phyloP scores from a whole-genome alignment of 805 yeast genomes.

The Yamadazyma scolyti region DNA sequence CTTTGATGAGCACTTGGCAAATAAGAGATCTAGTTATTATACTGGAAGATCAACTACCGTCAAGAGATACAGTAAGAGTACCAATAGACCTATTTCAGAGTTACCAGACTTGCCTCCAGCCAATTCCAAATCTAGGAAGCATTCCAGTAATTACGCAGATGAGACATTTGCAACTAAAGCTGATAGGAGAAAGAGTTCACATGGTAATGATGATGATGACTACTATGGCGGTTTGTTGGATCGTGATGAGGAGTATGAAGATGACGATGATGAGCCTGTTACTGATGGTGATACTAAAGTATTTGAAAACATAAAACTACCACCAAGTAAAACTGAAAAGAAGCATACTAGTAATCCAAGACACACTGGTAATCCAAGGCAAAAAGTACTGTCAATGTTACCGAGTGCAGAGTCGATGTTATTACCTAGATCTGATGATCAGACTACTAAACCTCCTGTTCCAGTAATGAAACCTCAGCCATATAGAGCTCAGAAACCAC shows the following conservation, averaged over 20 bases:
- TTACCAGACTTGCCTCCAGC: constrained; percentile 25
- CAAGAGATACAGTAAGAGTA: constrained; percentile 25
- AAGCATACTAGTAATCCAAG: background rate
- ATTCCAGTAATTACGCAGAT: constrained; percentile 12
- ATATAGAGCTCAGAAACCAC: constrained; percentile 7
- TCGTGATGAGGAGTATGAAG: constrained; percentile 15
- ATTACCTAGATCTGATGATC: constrained; percentile 20
- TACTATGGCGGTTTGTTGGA: constrained; percentile 14
- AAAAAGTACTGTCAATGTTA: constrained; percentile 22
- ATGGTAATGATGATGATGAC: constrained; percentile 10
- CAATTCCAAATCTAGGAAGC: constrained; percentile 1
- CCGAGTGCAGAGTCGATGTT: constrained; percentile 36
- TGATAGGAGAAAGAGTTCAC: constrained; percentile 17
- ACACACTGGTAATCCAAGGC: constrained; percentile 1
- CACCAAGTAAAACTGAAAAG: constrained; percentile 22
- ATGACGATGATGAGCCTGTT: constrained; percentile 23
- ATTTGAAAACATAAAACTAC: constrained; percentile 47
- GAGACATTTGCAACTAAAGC: constrained; percentile 42
- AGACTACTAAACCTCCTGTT: constrained; percentile 13
- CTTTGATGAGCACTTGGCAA: constrained; percentile 37
- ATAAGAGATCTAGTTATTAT: constrained; percentile 37
- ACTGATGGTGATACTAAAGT: constrained; percentile 23
- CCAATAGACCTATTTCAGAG: constrained; percentile 22
- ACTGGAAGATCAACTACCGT: constrained; percentile 16
- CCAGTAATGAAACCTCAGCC: constrained; percentile 16